phyloP scores from a whole-genome alignment of 2,329 filamentous ascomycete genomes.

The Ophiocordyceps australis region DNA sequence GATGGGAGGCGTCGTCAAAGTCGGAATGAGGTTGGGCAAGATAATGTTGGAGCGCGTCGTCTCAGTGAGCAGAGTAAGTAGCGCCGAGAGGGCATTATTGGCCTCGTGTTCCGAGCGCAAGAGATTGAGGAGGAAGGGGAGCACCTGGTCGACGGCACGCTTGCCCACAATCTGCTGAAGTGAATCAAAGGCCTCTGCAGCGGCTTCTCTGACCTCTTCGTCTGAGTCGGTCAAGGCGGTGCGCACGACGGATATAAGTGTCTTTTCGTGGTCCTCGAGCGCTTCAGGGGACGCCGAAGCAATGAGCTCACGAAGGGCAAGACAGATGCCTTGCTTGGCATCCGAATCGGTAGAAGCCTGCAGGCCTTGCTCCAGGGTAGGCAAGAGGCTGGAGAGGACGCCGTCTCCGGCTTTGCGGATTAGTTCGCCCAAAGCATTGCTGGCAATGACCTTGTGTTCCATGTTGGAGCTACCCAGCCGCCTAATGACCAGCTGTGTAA shows the following conservation, averaged over 20 bases:
- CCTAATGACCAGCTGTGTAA: slow-evolving; percentile 87
- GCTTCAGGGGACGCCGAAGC: slow-evolving; percentile 74
- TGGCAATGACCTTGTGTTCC: slow-evolving; percentile 97
- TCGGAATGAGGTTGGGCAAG: slow-evolving; percentile 87
- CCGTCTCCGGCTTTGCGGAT: slow-evolving; percentile 94
- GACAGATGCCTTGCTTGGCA: slow-evolving; percentile 91
- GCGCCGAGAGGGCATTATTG: slow-evolving; percentile 78
- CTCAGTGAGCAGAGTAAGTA: slow-evolving; percentile 87
- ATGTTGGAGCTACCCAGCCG: slow-evolving; percentile 89
- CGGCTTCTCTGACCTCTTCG: slow-evolving; percentile 80
- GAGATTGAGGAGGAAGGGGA: slow-evolving; percentile 83
- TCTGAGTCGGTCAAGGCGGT: slow-evolving; percentile 83
- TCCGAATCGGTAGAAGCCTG: slow-evolving; percentile 79
- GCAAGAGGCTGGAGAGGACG: slow-evolving; percentile 71
- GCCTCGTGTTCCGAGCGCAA: slow-evolving; percentile 73
- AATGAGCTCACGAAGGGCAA: slow-evolving; percentile 87
- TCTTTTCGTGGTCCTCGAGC: slow-evolving; percentile 87
- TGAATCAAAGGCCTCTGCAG: slow-evolving; percentile 92
- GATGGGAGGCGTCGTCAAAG: slow-evolving; percentile 76
- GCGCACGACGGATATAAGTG: slow-evolving; percentile 82
- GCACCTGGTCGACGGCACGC: slow-evolving; percentile 82
- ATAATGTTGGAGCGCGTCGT: slow-evolving; percentile 91
- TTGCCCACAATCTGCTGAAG: slow-evolving; percentile 89
- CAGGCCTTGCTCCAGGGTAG: slow-evolving; percentile 81
- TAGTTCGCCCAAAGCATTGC: slow-evolving; percentile 88